These are phyloP conservation scores for Avicennia marina DNA, from an alignment of 257 asterid species.

Conservation along the genomic window DNA sequence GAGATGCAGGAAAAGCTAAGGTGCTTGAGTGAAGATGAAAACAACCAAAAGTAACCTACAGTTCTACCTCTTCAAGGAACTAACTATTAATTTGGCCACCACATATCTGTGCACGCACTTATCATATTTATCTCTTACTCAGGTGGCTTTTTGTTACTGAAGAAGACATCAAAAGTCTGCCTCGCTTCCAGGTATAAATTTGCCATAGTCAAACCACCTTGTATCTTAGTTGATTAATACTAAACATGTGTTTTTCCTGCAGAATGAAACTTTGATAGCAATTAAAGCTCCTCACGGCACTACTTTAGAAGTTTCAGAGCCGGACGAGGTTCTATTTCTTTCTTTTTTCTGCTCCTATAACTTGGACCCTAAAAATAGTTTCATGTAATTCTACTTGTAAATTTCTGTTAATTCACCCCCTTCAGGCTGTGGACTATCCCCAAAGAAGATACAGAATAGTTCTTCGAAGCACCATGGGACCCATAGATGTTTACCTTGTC, in stretches of 20 bases:
- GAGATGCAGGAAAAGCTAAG: slow-evolving; percentile 60
- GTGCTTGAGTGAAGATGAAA: slow-evolving; percentile 63
- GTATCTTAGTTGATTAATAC: slow-evolving; percentile 3
- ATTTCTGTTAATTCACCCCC: slow-evolving; percentile 13
- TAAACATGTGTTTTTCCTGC: slow-evolving; percentile 18
- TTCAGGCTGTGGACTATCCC: slow-evolving; percentile 85
- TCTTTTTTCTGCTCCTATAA: slow-evolving; percentile 1
- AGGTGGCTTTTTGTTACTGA: slow-evolving; percentile 92
- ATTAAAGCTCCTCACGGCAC: slow-evolving; percentile 97
- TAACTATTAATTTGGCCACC: slow-evolving; percentile 9
- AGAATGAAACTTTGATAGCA: slow-evolving; percentile 92
- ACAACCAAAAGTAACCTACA: slow-evolving; percentile 45
- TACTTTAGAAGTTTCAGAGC: slow-evolving; percentile 92
- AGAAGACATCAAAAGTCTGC: slow-evolving; percentile 79
- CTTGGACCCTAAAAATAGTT: slow-evolving; percentile 1
- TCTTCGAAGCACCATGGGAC: slow-evolving; percentile 91
- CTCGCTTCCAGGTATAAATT: slow-evolving; percentile 75
- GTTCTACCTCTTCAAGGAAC: slow-evolving; percentile 1
- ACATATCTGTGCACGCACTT: slow-evolving; percentile 1
- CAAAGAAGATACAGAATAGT: slow-evolving; percentile 84
- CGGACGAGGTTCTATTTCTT: slow-evolving; percentile 66
- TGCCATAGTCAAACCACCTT: not conserved
- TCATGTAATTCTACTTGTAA: not conserved
- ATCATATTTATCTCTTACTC: slow-evolving; percentile 12
- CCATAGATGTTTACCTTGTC: slow-evolving; percentile 81